These are phyloP conservation scores for Pythium guiyangense DNA, from an alignment of 352 stramenopile species.

Conservation along the genomic window DNA sequence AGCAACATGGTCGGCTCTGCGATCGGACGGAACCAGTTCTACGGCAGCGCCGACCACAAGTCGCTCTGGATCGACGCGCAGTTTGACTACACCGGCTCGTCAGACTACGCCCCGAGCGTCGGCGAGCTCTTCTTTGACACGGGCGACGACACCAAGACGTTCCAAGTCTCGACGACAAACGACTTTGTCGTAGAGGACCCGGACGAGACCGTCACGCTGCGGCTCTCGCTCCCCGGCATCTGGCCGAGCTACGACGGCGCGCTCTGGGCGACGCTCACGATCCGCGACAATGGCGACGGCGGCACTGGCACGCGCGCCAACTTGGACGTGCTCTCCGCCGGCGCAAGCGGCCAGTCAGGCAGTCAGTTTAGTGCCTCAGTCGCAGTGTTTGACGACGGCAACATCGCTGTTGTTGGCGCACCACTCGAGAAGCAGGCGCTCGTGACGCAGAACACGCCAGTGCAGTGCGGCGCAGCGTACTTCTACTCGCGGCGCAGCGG, in stretches of 20 bases:
- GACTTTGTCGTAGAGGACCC: conserved; percentile 90
- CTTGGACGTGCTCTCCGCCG: conserved; percentile 49
- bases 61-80: conserved; percentile 71
- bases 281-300: conserved; percentile 91
- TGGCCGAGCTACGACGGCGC: conserved; percentile 87
- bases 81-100: conserved; percentile 91
- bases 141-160: conserved; percentile 40
- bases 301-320: conserved; percentile 70
- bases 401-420: conserved; percentile 64
- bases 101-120: conserved; percentile 84
- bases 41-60: conserved; percentile 78
- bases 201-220: conserved; percentile 88
- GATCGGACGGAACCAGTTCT: conserved; percentile 87
- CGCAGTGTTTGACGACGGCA: conserved; percentile 56
- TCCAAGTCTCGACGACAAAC: conserved; percentile 83
- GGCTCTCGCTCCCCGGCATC: conserved; percentile 90
- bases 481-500: conserved; percentile 61
- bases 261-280: conserved; percentile 85
- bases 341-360: conserved; percentile 21
- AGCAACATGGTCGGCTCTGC: conserved; percentile 77
- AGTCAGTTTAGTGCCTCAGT: conserved; percentile 52
- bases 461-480: conserved; percentile 61
- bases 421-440: conserved; percentile 36
- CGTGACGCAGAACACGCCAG: neutral
- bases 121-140: conserved; percentile 65